Evolutionary conservation across 2,329 filamentous ascomycete genomes (phyloP).

Genomic region (Alternaria brassicicola): DNA sequence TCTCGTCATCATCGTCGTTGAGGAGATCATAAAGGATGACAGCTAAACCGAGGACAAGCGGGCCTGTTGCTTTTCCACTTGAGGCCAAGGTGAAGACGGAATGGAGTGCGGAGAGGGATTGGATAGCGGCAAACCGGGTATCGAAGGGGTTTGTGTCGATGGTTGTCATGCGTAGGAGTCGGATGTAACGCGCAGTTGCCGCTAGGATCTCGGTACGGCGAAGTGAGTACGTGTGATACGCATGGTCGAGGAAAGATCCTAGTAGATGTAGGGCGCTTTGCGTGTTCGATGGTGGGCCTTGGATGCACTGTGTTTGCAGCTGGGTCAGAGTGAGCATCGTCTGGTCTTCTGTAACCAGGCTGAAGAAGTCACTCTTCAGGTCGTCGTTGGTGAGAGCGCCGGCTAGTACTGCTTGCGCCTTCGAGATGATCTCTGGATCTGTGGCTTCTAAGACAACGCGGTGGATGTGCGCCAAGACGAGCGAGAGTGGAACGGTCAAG

Average conservation of each 20-base stretch:
- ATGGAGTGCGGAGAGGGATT: constrained; percentile 58
- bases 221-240: constrained; percentile 16
- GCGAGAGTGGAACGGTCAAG: constrained; percentile 21
- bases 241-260: constrained; percentile 41
- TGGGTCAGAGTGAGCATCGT: constrained; percentile 23
- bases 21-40: constrained; percentile 55
- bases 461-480: constrained; percentile 32
- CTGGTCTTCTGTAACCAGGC: constrained; percentile 17
- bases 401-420: constrained; percentile 37
- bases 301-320: constrained; percentile 38
- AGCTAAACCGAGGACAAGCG: constrained; percentile 31
- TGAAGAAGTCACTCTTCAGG: constrained; percentile 24
- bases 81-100: constrained; percentile 26
- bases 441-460: constrained; percentile 20
- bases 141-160: constrained; percentile 61
- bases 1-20: constrained; percentile 90
- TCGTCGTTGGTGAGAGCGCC: constrained; percentile 17
- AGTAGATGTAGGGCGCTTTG: constrained; percentile 41
- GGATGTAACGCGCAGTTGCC: constrained; percentile 34
- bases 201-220: constrained; percentile 11
- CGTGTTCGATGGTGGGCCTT: constrained; percentile 38
- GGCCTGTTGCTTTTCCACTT: constrained; percentile 10
- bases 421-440: constrained; percentile 39
- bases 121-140: constrained; percentile 65
- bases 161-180: constrained; percentile 38